Evolutionary conservation across 179 eudicot species (phyloP).

Genomic region (Spergularia azorica): DNA sequence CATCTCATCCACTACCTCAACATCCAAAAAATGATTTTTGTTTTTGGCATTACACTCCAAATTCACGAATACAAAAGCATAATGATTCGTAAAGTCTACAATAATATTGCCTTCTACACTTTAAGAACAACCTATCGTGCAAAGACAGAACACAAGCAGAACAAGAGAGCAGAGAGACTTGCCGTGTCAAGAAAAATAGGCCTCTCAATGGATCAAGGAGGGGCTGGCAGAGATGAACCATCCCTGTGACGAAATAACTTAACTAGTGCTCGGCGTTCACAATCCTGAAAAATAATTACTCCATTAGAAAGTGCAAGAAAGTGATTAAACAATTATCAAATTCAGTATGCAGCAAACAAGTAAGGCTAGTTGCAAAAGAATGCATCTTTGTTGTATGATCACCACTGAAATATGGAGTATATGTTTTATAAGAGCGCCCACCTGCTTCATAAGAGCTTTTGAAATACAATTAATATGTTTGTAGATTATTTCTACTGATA

Average conservation of each 20-base stretch:
- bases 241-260: constrained; percentile 87
- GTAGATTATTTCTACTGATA: neutral
- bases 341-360: neutral
- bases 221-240: constrained; percentile 34
- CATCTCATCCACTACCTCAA: too few species aligned
- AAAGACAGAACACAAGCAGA: constrained; percentile 5
- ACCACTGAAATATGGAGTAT: neutral
- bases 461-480: neutral
- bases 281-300: constrained; percentile 53
- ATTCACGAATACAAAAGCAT: neutral
- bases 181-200: constrained; percentile 24
- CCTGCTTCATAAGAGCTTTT: neutral
- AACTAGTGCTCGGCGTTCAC: constrained; percentile 87
- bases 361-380: neutral
- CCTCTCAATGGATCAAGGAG: constrained; percentile 27
- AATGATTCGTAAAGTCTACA: neutral
- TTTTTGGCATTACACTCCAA: neutral
- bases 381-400: neutral
- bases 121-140: neutral
- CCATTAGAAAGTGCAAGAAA: neutral
- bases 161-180: constrained; percentile 11
- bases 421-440: too few species aligned
- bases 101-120: neutral
- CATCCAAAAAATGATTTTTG: too few species aligned
- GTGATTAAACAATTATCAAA: neutral